Evolutionary conservation across 371 early-diverging fungal genomes (phyloP).

Genomic region (Dinochytrium kinnereticum): DNA sequence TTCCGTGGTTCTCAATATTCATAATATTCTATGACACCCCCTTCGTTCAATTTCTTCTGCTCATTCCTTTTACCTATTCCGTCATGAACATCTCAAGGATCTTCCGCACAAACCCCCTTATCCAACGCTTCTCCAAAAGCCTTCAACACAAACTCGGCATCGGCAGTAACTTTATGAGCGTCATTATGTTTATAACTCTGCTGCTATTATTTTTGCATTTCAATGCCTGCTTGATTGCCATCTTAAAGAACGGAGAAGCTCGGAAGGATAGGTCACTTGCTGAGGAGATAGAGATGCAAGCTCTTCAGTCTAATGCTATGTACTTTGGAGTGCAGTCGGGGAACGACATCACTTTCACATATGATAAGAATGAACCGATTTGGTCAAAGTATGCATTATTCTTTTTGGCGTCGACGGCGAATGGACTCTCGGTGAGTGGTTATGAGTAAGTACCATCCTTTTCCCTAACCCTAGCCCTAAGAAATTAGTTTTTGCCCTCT

Average conservation of each 20-base stretch:
- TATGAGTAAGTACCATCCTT: neutral
- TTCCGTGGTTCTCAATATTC: neutral
- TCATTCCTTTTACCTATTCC: neutral
- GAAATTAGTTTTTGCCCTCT: neutral
- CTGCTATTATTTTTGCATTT: slow-evolving; percentile 30
- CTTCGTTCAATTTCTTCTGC: neutral
- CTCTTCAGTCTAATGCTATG: slow-evolving; percentile 10
- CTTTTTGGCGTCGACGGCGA: slow-evolving; percentile 25
- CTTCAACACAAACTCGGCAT: slow-evolving; percentile 36
- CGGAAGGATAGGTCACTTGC: no score
- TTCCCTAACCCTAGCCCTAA: neutral
- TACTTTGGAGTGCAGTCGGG: slow-evolving; percentile 16
- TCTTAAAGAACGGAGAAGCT: neutral
- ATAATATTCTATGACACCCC: neutral
- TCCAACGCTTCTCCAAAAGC: neutral
- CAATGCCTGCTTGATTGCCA: slow-evolving; percentile 22
- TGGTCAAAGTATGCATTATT: neutral
- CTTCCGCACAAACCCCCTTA: slow-evolving; percentile 25
- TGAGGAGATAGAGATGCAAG: neutral
- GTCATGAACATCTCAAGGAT: slow-evolving; percentile 1
- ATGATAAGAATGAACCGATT: neutral
- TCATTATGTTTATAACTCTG: slow-evolving; percentile 20
- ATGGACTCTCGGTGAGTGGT: slow-evolving; percentile 28
- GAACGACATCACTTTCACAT: no score
- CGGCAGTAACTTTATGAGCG: slow-evolving; percentile 28